Conservation (phyloP, 2,329 filamentous ascomycete genomes). For the Teratosphaeriaceae sp. region DNA sequence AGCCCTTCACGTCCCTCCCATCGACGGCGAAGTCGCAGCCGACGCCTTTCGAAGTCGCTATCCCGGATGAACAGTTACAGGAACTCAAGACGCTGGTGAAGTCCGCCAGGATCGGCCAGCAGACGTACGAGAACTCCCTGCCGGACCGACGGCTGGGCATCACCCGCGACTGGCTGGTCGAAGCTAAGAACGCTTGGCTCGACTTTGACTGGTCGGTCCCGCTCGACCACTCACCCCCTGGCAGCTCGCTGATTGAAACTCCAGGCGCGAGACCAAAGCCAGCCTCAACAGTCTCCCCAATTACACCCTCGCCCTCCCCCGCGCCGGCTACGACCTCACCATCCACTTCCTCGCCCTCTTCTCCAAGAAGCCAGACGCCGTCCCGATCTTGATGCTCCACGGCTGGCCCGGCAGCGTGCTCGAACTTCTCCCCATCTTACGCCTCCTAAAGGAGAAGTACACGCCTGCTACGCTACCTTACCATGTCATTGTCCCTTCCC, state of each 20-base stretch:
- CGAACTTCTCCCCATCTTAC: constrained; percentile 27
- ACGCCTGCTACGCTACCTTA: constrained; percentile 46
- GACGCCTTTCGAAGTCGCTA: no score
- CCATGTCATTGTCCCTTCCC: constrained; percentile 48
- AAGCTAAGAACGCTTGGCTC: background rate
- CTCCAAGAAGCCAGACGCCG: constrained; percentile 37
- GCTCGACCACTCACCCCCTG: background rate
- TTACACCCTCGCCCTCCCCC: background rate
- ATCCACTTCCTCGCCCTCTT: constrained; percentile 52
- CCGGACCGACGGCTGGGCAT: background rate
- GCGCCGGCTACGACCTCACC: constrained; percentile 29
- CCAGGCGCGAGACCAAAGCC: background rate
- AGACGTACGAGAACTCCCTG: background rate
- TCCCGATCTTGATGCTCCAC: constrained; percentile 31
- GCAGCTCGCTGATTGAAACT: background rate
- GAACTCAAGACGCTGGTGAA: no score
- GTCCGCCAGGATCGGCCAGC: no score
- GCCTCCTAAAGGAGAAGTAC: constrained; percentile 34
- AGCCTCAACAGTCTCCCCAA: background rate
- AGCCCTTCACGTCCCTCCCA: no score
- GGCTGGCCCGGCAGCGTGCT: constrained; percentile 33
- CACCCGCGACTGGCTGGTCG: background rate
- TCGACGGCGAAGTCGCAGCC: no score
- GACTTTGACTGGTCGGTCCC: background rate
- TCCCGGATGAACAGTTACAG: no score